Evolutionary conservation across 352 stramenopile genomes (phyloP).

Genomic region (Pilasporangium apinafurcum): DNA sequence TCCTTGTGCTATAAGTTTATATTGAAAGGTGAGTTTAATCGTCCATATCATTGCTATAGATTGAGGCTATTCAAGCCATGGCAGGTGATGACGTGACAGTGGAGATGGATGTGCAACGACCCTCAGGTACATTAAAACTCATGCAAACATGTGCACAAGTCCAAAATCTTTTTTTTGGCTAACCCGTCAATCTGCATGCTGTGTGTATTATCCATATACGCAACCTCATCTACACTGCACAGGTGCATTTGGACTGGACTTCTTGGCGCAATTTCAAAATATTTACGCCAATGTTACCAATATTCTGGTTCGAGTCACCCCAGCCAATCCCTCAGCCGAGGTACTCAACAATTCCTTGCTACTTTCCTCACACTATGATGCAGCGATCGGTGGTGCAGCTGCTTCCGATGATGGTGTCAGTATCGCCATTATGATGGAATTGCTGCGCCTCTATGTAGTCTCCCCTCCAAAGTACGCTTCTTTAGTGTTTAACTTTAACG

Average conservation of each 20-base stretch:
- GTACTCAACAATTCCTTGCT: constrained; percentile 46
- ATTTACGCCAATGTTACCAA: constrained; percentile 84
- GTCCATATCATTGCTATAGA: constrained; percentile 17
- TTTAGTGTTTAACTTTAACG: constrained; percentile 80
- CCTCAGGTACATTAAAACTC: constrained; percentile 24
- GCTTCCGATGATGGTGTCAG: constrained; percentile 76
- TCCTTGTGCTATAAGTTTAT: constrained; percentile 1
- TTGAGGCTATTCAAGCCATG: constrained; percentile 36
- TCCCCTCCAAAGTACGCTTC: constrained; percentile 37
- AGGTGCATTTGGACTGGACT: constrained; percentile 70
- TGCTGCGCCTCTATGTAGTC: constrained; percentile 38
- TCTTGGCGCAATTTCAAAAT: constrained; percentile 78
- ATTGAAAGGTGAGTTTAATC: constrained; percentile 6
- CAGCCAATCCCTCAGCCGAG: constrained; percentile 11
- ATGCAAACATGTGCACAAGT: no score
- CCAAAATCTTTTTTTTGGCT: background rate
- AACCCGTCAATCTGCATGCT: background rate
- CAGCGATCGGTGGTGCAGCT: constrained; percentile 57
- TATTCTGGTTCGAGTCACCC: constrained; percentile 60
- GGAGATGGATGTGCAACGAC: constrained; percentile 59
- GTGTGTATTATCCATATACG: constrained; percentile 1
- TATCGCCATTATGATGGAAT: constrained; percentile 77
- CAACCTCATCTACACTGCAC: no score
- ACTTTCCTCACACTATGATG: constrained; percentile 79
- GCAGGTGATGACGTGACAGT: constrained; percentile 27